Conservation (phyloP, 169 alveolate species). For the Eimeria necatrix region DNA sequence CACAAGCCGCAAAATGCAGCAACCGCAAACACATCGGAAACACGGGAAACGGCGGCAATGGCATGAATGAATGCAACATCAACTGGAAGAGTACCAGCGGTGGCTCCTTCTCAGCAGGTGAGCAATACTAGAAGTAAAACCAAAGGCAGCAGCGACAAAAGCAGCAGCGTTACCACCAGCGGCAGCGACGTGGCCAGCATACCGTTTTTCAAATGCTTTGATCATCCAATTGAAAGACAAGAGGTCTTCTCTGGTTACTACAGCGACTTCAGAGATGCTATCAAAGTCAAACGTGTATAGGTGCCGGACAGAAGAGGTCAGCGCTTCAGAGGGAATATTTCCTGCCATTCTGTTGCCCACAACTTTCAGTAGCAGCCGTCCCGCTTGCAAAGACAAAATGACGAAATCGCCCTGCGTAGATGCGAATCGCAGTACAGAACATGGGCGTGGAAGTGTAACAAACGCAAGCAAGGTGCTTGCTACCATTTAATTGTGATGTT, state of each 20-base stretch:
- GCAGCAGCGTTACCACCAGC: not conserved
- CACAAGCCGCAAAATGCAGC: no score
- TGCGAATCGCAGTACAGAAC: not conserved
- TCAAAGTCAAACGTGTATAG: slow-evolving; percentile 58
- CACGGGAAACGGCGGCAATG: no score
- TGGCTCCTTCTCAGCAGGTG: no score
- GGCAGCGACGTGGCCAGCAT: not conserved
- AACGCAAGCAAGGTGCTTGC: not conserved
- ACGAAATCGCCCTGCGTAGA: slow-evolving; percentile 78
- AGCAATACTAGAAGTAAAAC: not conserved
- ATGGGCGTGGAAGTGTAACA: not conserved
- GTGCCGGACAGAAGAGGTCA: slow-evolving; percentile 1
- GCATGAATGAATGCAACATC: no score
- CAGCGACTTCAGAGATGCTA: not conserved
- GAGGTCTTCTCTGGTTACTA: not conserved
- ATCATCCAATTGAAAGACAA: slow-evolving; percentile 44
- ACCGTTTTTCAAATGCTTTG: slow-evolving; percentile 54
- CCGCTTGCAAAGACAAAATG: slow-evolving; percentile 79
- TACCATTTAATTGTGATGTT: not conserved
- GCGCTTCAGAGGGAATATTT: not conserved
- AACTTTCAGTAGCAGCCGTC: slow-evolving; percentile 62
- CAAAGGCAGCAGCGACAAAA: not conserved
- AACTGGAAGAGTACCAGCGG: no score
- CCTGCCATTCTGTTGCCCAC: slow-evolving; percentile 74
- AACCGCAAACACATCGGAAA: no score